Base-by-base conservation (phyloP, 768 basidiomycete genomes). In the Suillus discolor region DNA sequence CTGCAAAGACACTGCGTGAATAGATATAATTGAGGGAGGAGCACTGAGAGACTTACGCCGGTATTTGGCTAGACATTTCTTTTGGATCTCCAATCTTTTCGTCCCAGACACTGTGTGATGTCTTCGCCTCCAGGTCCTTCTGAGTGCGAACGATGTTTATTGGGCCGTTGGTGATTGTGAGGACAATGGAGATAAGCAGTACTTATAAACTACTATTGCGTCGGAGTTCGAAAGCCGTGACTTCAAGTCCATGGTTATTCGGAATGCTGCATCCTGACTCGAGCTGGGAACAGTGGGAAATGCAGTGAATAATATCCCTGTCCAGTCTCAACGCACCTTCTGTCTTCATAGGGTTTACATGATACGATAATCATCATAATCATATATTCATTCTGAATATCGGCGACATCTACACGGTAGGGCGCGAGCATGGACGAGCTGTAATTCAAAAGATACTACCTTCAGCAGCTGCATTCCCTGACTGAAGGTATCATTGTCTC, bases 1-100 rank as follows among this genome's bases (percentile, higher is more conserved):
- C 75, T 75, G 61, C 11, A 11, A 42, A 55, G 18, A 36, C 0
- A 13, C 20, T 59, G 11, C 20, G 5, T 66, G 8, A 25, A 28
- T 28, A 16, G 2, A 57, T 57, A 31, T 49, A 28, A 12, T 31
- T 16, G 42, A 45, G 38, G 11, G 38, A 6, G 45, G 6, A 36
- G 6, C 36, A 25, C 66, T 68, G 62, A 20, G 15, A 66, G 25
- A 0, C 13, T 72, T 41, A 16, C 41, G 6, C 16, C 39, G 18
- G 16, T 9, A 36, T 38, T 18, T 6, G 54, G 53, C 16, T 59
- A 25, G 63, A 16, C 15, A 36, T 39, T 11, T 4, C 20, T 12
- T 34, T 8, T 36, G 57, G 16, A 20, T 18, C 45, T 1, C 13
- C 5, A 18, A n/a, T 62, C 28, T 34, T 53, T 45, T 20, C 53